A percentile compares a stretch with the other conserved stretches of the same genome.
Evolutionary conservation across 768 basidiomycete species (phyloP).

Genomic region (Boletus rufocinnamomeus): DNA sequence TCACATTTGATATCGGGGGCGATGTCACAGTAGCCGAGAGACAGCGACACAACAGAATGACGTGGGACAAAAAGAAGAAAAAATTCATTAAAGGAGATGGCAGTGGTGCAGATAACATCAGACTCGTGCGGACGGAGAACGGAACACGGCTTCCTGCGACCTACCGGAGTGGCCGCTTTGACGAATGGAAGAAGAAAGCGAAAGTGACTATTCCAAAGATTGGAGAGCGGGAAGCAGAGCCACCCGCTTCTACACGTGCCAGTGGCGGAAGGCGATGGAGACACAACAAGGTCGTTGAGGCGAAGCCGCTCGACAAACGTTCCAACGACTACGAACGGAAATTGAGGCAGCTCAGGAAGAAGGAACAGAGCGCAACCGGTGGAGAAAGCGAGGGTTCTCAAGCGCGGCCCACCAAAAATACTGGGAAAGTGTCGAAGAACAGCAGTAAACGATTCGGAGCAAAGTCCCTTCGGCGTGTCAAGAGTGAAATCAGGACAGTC

Average conservation of each 20-base stretch:
- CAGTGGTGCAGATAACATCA: conserved; percentile 87
- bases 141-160: conserved; percentile 89
- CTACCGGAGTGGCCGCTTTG: conserved; percentile 91
- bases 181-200: conserved; percentile 89
- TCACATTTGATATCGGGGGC: conserved; percentile 79
- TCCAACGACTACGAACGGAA: conserved; percentile 76
- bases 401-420: conserved; percentile 21
- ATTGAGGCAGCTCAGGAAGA: conserved; percentile 60
- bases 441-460: conserved; percentile 50
- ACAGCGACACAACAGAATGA: conserved; percentile 59
- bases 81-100: conserved; percentile 88
- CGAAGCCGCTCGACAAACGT: conserved; percentile 80
- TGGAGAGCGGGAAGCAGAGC: conserved; percentile 75
- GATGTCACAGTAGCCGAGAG: conserved; percentile 64
- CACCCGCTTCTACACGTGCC: conserved; percentile 28
- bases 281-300: conserved; percentile 61
- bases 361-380: conserved; percentile 37
- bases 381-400: conserved; percentile 30
- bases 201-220: conserved; percentile 71
- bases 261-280: conserved; percentile 64
- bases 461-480: conserved; percentile 65
- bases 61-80: conserved; percentile 97
- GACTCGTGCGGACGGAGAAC: conserved; percentile 90
- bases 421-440: conserved; percentile 35
- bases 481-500: conserved; percentile 80